Evolutionary conservation across 441 rosid genomes (phyloP).

Genomic region (Adansonia grandidieri): DNA sequence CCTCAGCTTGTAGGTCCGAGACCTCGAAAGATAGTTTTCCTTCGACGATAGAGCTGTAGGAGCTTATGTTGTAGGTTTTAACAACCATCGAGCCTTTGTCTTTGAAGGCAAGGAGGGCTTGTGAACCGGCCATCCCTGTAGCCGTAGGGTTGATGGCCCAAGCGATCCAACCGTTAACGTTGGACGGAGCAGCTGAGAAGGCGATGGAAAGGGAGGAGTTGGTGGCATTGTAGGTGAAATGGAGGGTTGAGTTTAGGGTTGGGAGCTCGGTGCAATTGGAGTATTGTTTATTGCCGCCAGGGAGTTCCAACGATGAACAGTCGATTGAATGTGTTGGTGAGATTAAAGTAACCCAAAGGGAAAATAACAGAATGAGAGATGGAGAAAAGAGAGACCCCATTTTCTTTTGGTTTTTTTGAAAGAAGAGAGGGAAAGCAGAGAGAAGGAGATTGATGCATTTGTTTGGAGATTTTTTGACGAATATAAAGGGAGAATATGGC

Average conservation of each 20-base stretch:
- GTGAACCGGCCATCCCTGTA: slow-evolving; percentile 64
- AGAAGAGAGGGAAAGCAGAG: too few relatives aligned
- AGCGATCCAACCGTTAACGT: slow-evolving; percentile 63
- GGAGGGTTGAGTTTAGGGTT: slow-evolving; percentile 54
- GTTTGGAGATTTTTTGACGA: too few relatives aligned
- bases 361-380: slow-evolving; percentile 21
- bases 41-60: slow-evolving; percentile 34
- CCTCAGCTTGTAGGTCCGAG: slow-evolving; percentile 52
- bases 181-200: slow-evolving; percentile 57
- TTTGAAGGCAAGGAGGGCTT: slow-evolving; percentile 66
- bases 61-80: slow-evolving; percentile 50
- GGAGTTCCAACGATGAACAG: slow-evolving; percentile 53
- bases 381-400: slow-evolving; percentile 35
- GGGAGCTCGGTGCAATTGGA: slow-evolving; percentile 56
- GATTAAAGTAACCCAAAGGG: slow-evolving; percentile 21
- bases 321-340: slow-evolving; percentile 49
- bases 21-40: slow-evolving; percentile 45
- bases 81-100: slow-evolving; percentile 32
- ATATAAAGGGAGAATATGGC: too few relatives aligned
- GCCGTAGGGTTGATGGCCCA: slow-evolving; percentile 79
- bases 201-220: slow-evolving; percentile 78
- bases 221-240: slow-evolving; percentile 67
- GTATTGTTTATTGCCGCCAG: slow-evolving; percentile 34
- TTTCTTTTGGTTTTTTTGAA: neutral
- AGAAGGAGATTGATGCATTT: too few relatives aligned